Conservation (phyloP, 352 stramenopile species). For the Globisporangium perplexum region DNA sequence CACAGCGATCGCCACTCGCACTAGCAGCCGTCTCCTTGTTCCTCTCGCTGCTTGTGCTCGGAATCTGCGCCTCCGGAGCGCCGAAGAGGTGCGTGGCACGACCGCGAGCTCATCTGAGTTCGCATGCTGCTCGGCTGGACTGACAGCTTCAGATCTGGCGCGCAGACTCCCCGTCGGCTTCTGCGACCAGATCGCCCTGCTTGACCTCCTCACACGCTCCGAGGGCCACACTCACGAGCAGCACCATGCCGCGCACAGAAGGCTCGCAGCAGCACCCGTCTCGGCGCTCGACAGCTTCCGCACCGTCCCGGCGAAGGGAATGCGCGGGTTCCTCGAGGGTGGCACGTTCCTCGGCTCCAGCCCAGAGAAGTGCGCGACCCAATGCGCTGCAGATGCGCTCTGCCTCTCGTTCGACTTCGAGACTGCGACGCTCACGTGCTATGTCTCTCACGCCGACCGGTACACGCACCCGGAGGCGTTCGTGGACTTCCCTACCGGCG, state of each 20-base stretch:
- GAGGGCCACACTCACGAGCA: background rate
- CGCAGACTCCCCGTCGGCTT: background rate
- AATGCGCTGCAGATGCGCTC: slow-evolving; percentile 35
- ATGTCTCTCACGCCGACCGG: slow-evolving; percentile 67
- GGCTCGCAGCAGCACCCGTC: background rate
- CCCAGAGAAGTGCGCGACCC: slow-evolving; percentile 29
- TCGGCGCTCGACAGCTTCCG: slow-evolving; percentile 31
- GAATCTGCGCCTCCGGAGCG: background rate
- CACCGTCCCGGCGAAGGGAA: slow-evolving; percentile 29
- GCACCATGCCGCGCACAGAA: background rate
- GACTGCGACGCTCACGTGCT: slow-evolving; percentile 44
- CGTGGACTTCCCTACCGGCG: slow-evolving; percentile 51
- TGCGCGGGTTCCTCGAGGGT: slow-evolving; percentile 58
- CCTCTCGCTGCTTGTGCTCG: background rate
- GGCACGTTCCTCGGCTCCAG: slow-evolving; percentile 33
- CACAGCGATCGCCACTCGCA: background rate
- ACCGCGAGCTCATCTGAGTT: too few species aligned
- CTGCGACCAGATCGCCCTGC: background rate
- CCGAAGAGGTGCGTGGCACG: background rate
- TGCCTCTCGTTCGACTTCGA: slow-evolving; percentile 80
- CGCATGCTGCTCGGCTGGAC: background rate
- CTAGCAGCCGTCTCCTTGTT: background rate
- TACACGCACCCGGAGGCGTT: slow-evolving; percentile 62
- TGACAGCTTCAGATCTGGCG: background rate
- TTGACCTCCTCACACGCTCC: background rate